Conservation (phyloP, 2,329 filamentous ascomycete species). For the Xylaria sp. region DNA sequence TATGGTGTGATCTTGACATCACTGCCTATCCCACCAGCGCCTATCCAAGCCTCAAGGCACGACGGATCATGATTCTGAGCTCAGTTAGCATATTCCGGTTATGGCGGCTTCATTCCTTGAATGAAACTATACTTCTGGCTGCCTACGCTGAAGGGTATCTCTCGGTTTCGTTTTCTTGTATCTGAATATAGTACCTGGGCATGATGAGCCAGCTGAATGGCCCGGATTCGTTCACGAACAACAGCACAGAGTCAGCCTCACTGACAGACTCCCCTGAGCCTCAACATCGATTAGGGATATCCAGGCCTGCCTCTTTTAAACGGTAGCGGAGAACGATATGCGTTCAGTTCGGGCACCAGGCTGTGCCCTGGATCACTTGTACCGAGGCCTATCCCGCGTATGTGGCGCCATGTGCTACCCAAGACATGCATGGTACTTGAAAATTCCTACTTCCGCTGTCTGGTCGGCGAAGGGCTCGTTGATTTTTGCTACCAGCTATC, state of each 20-base stretch:
- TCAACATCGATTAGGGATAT: slow-evolving; percentile 13
- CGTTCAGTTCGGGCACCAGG: not conserved
- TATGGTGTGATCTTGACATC: not conserved
- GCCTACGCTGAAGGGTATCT: not conserved
- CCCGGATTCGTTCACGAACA: not conserved
- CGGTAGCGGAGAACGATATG: not conserved
- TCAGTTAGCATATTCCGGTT: not conserved
- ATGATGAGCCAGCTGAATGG: not conserved
- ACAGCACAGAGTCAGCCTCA: slow-evolving; percentile 17
- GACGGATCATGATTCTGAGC: not conserved
- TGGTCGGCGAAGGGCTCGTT: not conserved
- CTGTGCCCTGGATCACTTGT: slow-evolving; percentile 1
- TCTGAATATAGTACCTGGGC: not conserved
- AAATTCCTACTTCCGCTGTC: not conserved
- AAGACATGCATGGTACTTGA: not conserved
- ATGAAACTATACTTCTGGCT: not conserved
- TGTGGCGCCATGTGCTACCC: slow-evolving; percentile 6
- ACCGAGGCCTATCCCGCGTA: slow-evolving; percentile 8
- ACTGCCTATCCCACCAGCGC: not conserved
- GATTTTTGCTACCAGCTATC: not conserved
- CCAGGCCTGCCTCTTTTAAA: not conserved
- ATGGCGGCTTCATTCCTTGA: not conserved
- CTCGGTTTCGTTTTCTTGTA: not conserved
- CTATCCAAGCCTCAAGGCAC: not conserved
- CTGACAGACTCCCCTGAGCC: slow-evolving; percentile 7